A percentile compares a stretch with the other conserved stretches of the same genome.
Conservation (phyloP, 2,329 filamentous ascomycete species). For the Trichoderma sp. region DNA sequence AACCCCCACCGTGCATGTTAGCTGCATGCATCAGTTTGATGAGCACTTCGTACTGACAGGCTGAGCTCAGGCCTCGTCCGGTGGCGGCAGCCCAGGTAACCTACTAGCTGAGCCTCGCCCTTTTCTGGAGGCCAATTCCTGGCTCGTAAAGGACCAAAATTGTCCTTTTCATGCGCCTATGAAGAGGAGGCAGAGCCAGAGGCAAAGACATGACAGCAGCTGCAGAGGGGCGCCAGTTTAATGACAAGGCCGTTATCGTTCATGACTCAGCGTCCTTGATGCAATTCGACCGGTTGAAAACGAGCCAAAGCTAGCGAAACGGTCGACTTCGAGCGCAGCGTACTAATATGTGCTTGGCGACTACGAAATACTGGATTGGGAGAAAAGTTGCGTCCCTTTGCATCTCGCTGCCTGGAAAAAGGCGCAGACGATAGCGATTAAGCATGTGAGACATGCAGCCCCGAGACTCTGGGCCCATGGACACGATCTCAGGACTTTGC, state of each 20-base stretch:
- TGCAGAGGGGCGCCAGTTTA: neutral
- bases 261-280: constrained; percentile 1
- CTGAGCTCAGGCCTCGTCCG: neutral
- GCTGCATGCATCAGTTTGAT: constrained; percentile 3
- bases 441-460: neutral
- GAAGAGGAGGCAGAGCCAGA: neutral
- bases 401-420: neutral
- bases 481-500: neutral
- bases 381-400: neutral
- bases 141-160: neutral
- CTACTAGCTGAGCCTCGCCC: neutral
- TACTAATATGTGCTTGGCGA: neutral
- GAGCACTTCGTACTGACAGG: neutral
- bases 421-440: neutral
- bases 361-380: neutral
- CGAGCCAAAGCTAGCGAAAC: constrained; percentile 3
- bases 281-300: neutral
- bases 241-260: neutral
- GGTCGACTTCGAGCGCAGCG: neutral
- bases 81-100: neutral
- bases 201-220: neutral
- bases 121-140: neutral
- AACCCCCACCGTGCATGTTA: neutral
- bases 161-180: neutral
- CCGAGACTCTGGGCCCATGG: neutral